Conservation (phyloP, 2,329 filamentous ascomycete genomes). For the Dothistroma pini region DNA sequence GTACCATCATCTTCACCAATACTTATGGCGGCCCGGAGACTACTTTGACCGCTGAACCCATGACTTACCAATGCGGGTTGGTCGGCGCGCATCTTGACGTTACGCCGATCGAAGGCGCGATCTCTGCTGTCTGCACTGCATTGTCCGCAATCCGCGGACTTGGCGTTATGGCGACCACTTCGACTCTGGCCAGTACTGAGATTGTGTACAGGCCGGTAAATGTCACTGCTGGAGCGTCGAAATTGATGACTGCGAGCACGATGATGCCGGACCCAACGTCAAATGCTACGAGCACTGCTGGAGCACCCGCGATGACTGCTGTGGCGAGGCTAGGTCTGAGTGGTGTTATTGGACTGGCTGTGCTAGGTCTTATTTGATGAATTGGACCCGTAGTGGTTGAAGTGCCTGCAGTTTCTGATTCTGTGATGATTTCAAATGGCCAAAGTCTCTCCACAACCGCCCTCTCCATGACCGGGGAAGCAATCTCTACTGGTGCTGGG, state of each 20-base stretch:
- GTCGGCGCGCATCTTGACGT: constrained; percentile 23
- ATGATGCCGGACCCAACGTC: constrained; percentile 8
- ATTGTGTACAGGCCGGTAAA: constrained; percentile 29
- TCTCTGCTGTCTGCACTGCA: constrained; percentile 26
- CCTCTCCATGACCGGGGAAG: too few species aligned
- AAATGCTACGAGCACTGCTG: constrained; percentile 14
- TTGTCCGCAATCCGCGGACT: constrained; percentile 23
- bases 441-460: too few species aligned
- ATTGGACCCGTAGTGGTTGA: neutral
- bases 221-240: constrained; percentile 28
- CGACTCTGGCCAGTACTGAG: constrained; percentile 28
- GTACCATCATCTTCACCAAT: constrained; percentile 25
- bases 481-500: too few species aligned
- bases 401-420: neutral
- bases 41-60: constrained; percentile 4
- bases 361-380: constrained; percentile 17
- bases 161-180: constrained; percentile 28
- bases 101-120: constrained; percentile 18
- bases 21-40: constrained; percentile 13
- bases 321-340: constrained; percentile 10
- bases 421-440: neutral
- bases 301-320: constrained; percentile 11
- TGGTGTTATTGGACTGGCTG: constrained; percentile 12
- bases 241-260: constrained; percentile 18
- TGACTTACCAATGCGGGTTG: constrained; percentile 27